Percentiles rank a stretch among this genome's conserved stretches.
These are phyloP conservation scores for Kandelia obovata DNA, from an alignment of 345 rosid species.

Conservation along the genomic window DNA sequence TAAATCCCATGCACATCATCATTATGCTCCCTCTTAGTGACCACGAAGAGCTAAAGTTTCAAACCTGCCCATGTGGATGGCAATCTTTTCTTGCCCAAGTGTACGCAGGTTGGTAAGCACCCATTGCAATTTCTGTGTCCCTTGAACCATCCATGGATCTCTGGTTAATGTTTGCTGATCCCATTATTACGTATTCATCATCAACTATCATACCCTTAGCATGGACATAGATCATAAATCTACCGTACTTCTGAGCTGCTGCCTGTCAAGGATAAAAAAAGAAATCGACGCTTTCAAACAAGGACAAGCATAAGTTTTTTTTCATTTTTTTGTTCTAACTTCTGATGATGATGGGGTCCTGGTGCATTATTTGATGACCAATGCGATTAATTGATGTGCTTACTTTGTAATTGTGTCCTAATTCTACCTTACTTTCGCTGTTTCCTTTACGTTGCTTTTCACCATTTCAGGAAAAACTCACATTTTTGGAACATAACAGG, in stretches of 20 bases:
- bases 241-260: slow-evolving; percentile 35
- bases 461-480: no score
- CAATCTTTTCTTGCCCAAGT: slow-evolving; percentile 51
- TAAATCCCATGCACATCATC: no score
- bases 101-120: slow-evolving; percentile 56
- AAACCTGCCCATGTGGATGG: slow-evolving; percentile 60
- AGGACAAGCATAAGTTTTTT: neutral
- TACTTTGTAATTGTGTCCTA: no score
- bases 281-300: neutral
- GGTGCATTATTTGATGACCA: no score
- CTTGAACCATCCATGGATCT: slow-evolving; percentile 77
- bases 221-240: slow-evolving; percentile 74
- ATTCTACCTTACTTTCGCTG: no score
- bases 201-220: slow-evolving; percentile 77
- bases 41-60: slow-evolving; percentile 1
- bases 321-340: neutral
- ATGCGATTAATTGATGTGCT: no score
- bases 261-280: slow-evolving; percentile 31
- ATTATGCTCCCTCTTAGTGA: neutral
- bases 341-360: no score
- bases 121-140: slow-evolving; percentile 74
- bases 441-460: no score
- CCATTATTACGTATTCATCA: slow-evolving; percentile 61
- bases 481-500: no score
- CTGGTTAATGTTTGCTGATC: slow-evolving; percentile 76